These are phyloP conservation scores for Wickerhamomyces sp. DNA, from an alignment of 1,139 yeast species.

Conservation along the genomic window DNA sequence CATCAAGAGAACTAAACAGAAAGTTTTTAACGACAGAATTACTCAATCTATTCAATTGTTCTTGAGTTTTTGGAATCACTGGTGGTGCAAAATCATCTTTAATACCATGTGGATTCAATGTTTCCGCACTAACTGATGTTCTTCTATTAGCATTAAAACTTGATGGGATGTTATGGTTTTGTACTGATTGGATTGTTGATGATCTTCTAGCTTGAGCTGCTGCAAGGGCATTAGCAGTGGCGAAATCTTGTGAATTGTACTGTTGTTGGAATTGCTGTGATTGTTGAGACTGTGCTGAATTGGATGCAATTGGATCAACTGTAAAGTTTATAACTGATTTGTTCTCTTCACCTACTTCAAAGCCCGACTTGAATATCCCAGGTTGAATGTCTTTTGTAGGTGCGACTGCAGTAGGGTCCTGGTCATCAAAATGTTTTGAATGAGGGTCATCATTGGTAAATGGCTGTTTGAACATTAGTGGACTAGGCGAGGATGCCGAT, in stretches of 20 bases:
- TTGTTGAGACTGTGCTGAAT: conserved; percentile 3
- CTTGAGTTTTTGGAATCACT: conserved; percentile 51
- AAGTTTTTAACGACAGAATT: conserved; percentile 75
- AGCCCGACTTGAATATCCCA: conserved; percentile 25
- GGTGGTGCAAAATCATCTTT: conserved; percentile 71
- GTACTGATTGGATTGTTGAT: conserved; percentile 14
- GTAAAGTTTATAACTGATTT: conserved; percentile 20
- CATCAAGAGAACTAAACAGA: conserved; percentile 72
- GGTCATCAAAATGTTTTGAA: conserved; percentile 32
- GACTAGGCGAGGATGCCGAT: conserved; percentile 7
- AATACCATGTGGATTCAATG: conserved; percentile 36
- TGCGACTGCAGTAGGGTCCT: conserved; percentile 9
- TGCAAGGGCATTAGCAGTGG: conserved; percentile 5
- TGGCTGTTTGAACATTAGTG: conserved; percentile 52
- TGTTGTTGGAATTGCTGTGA: conserved; percentile 12
- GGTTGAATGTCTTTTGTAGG: conserved; percentile 8
- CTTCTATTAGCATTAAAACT: conserved; percentile 78
- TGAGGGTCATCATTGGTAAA: conserved; percentile 63
- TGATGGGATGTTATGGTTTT: conserved; percentile 37
- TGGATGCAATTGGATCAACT: conserved; percentile 21
- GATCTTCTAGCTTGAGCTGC: conserved; percentile 21
- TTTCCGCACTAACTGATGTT: conserved; percentile 82
- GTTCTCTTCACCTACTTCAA: conserved; percentile 32
- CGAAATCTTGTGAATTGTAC: conserved; percentile 10
- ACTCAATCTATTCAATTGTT: conserved; percentile 65